These are phyloP conservation scores for Leccinum boreale DNA, from an alignment of 768 basidiomycete genomes.

Conservation along the genomic window DNA sequence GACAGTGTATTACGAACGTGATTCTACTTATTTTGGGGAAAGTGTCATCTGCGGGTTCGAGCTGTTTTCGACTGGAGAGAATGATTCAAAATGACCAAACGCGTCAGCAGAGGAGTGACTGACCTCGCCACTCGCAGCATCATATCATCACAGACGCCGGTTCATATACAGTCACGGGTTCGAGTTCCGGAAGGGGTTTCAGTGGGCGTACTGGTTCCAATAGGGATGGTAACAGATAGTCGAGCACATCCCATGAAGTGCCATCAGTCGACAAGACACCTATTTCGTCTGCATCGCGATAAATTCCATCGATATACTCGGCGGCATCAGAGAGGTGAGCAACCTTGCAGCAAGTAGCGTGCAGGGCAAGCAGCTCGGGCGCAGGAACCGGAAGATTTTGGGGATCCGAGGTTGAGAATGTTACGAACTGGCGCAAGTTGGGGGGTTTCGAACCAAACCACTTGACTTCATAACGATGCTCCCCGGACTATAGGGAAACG, in stretches of 20 bases:
- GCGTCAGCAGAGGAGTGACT: too few species aligned
- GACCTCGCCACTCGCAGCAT: too few species aligned
- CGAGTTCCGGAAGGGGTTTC: too few species aligned
- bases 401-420: constrained; percentile 4
- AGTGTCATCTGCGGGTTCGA: too few species aligned
- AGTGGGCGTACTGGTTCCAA: neutral
- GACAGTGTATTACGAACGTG: too few species aligned
- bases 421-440: neutral
- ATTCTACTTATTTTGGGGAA: too few species aligned
- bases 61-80: too few species aligned
- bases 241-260: neutral
- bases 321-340: constrained; percentile 24
- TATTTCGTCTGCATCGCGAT: constrained; percentile 3
- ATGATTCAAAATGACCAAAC: too few species aligned
- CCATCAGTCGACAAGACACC: constrained; percentile 3
- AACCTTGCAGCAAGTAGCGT: constrained; percentile 24
- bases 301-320: constrained; percentile 15
- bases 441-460: neutral
- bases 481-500: neutral
- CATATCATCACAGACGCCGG: too few species aligned
- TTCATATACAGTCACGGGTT: too few species aligned
- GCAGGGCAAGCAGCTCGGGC: constrained; percentile 12
- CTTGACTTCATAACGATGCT: constrained; percentile 7
- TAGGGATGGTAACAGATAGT: neutral
- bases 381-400: constrained; percentile 13